These are phyloP conservation scores for Cucumis cinereus DNA, from an alignment of 306 rosid species.

Conservation along the genomic window DNA sequence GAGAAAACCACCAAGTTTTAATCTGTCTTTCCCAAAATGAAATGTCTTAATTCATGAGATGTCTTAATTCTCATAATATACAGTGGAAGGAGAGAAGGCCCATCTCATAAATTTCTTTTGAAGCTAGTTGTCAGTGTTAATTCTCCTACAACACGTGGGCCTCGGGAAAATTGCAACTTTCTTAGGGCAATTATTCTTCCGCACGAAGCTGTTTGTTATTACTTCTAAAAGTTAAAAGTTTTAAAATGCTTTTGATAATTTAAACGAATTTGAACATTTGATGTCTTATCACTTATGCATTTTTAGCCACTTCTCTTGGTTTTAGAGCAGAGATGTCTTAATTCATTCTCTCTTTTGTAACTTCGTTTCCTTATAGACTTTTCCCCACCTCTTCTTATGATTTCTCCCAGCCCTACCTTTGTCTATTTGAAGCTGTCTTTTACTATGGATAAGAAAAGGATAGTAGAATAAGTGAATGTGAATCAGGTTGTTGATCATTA, in stretches of 20 bases:
- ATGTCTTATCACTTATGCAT: neutral
- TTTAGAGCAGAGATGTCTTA: neutral
- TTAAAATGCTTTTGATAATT: neutral
- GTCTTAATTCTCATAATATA: too few species aligned
- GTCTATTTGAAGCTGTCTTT: neutral
- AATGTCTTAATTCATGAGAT: too few species aligned
- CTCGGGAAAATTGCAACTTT: too few species aligned
- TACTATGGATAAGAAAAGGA: neutral
- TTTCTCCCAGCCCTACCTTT: too few species aligned
- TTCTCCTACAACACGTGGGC: too few species aligned
- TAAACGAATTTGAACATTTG: neutral
- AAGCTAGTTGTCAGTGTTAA: too few species aligned
- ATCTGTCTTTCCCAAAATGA: too few species aligned
- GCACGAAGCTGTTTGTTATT: neutral
- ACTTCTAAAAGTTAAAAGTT: neutral
- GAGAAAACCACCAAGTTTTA: too few species aligned
- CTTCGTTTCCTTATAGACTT: neutral
- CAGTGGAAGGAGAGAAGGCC: too few species aligned
- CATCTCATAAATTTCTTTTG: too few species aligned
- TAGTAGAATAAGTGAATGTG: neutral
- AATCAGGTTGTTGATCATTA: conserved; percentile 9
- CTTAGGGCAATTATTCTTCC: too few species aligned
- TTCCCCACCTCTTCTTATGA: neutral
- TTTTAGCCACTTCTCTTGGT: neutral
- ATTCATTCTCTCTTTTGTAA: neutral